A percentile compares a stretch with the other conserved stretches of the same genome.
phyloP scores from a whole-genome alignment of 1,139 yeast species.

The Yamadazyma atlantica region DNA sequence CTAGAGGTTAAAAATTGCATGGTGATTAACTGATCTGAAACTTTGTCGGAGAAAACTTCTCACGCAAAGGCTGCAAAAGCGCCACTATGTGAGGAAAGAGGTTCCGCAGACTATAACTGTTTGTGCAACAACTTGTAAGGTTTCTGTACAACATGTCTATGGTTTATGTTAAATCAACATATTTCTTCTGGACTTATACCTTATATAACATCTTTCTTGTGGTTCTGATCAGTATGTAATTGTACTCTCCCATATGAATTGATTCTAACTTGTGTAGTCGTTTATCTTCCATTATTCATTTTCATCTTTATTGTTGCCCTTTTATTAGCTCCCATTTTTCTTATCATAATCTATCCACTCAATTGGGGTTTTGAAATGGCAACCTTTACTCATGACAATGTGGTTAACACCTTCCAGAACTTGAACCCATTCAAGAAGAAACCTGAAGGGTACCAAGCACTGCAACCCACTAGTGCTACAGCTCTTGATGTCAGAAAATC shows the following conservation, averaged over 20 bases:
- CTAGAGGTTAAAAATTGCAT: conserved; percentile 63
- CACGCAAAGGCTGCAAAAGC: neutral
- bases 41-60: too few species aligned
- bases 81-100: too few species aligned
- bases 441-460: conserved; percentile 1
- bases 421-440: neutral
- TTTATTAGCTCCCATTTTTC: neutral
- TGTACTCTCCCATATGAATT: too few species aligned
- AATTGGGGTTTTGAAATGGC: neutral
- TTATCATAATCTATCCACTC: neutral
- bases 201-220: conserved; percentile 1
- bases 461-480: neutral
- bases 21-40: too few species aligned
- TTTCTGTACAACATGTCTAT: neutral
- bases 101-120: too few species aligned
- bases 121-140: too few species aligned
- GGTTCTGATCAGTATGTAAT: neutral
- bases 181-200: neutral
- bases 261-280: neutral
- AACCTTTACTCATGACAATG: neutral
- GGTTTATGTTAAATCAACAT: neutral
- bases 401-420: neutral
- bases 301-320: neutral
- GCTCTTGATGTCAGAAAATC: neutral
- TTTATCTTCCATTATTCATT: neutral